These are phyloP conservation scores for Flaveria floridana DNA, from an alignment of 140 eudicot species.

Conservation along the genomic window DNA sequence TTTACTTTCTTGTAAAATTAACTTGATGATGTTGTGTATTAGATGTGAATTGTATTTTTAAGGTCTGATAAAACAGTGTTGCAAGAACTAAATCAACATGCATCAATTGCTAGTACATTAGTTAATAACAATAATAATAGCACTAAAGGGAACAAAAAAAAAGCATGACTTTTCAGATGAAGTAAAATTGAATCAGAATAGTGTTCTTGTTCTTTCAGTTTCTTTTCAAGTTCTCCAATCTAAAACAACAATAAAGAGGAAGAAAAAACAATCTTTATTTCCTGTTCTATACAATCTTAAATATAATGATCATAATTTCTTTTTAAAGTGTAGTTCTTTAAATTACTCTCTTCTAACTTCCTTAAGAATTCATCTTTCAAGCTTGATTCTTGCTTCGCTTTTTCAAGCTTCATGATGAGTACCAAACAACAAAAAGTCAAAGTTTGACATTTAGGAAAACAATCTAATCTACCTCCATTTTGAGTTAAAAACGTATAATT, in stretches of 20 bases:
- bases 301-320: background rate
- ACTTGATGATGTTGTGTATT: too few relatives aligned
- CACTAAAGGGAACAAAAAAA: background rate
- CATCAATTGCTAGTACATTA: too few relatives aligned
- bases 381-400: conserved; percentile 68
- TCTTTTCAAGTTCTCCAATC: conserved; percentile 76
- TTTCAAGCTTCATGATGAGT: conserved; percentile 61
- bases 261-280: background rate
- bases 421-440: conserved; percentile 25
- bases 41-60: too few relatives aligned
- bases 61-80: too few relatives aligned
- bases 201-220: conserved; percentile 64
- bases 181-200: conserved; percentile 50
- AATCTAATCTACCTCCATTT: too few relatives aligned
- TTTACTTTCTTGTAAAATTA: too few relatives aligned
- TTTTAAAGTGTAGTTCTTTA: conserved; percentile 4
- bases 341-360: conserved; percentile 86
- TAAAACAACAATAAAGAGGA: conserved; percentile 23
- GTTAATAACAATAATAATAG: background rate
- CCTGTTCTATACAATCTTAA: conserved; percentile 13
- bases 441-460: too few relatives aligned
- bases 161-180: conserved; percentile 53
- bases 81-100: too few relatives aligned
- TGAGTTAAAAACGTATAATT: too few relatives aligned
- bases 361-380: conserved; percentile 70